These are phyloP conservation scores for Elsinoe arachidis DNA, from an alignment of 2,329 filamentous ascomycete species.

Conservation along the genomic window DNA sequence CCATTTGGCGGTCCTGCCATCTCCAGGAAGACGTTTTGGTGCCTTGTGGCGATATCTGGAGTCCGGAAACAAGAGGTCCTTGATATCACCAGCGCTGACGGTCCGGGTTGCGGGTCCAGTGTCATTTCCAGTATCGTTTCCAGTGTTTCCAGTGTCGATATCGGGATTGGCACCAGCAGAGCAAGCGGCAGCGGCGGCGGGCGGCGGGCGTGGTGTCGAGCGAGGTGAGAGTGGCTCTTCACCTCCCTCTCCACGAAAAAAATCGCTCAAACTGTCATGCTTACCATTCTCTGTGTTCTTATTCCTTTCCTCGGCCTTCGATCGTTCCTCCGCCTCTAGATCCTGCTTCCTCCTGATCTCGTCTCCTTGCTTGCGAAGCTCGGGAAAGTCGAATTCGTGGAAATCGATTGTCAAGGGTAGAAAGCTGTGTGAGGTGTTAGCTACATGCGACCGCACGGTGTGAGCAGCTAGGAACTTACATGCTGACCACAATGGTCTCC, in stretches of 20 bases:
- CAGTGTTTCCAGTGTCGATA: not conserved
- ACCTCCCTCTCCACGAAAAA: constrained; percentile 32
- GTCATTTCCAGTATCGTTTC: not conserved
- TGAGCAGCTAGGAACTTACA: constrained; percentile 24
- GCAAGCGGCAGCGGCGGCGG: constrained; percentile 14
- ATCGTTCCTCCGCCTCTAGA: not conserved
- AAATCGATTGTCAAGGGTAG: constrained; percentile 90
- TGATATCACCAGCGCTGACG: constrained; percentile 35
- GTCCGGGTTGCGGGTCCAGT: not conserved
- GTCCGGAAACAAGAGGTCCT: constrained; percentile 62
- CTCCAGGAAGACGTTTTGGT: constrained; percentile 9
- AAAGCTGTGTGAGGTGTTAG: constrained; percentile 51
- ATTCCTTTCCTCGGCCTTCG: not conserved
- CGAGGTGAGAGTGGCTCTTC: not conserved
- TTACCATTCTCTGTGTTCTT: not conserved
- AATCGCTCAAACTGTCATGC: not conserved
- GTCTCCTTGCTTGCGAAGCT: not conserved
- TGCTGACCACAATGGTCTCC: constrained; percentile 16
- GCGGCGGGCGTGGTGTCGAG: constrained; percentile 13
- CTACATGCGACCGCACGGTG: not conserved
- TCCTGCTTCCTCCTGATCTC: not conserved
- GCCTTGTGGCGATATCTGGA: not conserved
- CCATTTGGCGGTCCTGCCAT: constrained; percentile 18
- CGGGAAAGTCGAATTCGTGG: constrained; percentile 33
- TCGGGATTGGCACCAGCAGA: constrained; percentile 21